Evolutionary conservation across 2,329 filamentous ascomycete genomes (phyloP), one percentile per base, ranked within the genome.

Genomic region (Fulvia fulva): DNA sequence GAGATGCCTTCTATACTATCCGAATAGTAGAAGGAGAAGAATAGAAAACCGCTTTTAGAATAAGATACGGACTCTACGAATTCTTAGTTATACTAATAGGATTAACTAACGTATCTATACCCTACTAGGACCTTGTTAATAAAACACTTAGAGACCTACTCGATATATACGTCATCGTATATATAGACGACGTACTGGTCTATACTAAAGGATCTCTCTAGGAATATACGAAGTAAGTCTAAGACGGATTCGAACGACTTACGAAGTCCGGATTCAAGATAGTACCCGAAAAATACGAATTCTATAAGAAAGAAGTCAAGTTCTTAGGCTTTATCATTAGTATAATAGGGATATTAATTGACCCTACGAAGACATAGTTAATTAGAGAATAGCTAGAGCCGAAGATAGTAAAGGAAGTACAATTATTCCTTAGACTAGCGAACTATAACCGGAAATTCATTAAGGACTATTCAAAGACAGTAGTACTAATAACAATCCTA

Each of bases 281-380:
- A 49, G 68, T n/a, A n/a, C n/a, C n/a, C n/a, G n/a, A n/a, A n/a
- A n/a, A n/a, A n/a, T n/a, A n/a, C n/a, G n/a, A n/a, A 47, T 74
- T 74, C 59, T 59, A 69, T 57, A 60, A 59, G 41, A 59, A 68
- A 23, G 37, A 65, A 58, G 60, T 69, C 26, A 57, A 69, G 23
- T 75, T 69, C 57, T 58, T 75, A 37, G 60, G 66, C 26, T 73
- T 67, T 60, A 68, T 68, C 49, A 69, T 74, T 32, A 53, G 50
- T 19, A 55, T 49, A 16, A 46, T 63, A 41, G 56, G 67, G 52
- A 62, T 75, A 19, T 28, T 46, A 22, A 70, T 73, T 46, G 55
- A 72, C 51, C 56, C 45, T 45, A 55, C 57, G 2, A 71, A 72
- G 49, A 63, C 71, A 12, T 53, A 56, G 43, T 56, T 57, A 37